Evolutionary conservation across 2,329 filamentous ascomycete species (phyloP).

Genomic region (Botrytis aclada): DNA sequence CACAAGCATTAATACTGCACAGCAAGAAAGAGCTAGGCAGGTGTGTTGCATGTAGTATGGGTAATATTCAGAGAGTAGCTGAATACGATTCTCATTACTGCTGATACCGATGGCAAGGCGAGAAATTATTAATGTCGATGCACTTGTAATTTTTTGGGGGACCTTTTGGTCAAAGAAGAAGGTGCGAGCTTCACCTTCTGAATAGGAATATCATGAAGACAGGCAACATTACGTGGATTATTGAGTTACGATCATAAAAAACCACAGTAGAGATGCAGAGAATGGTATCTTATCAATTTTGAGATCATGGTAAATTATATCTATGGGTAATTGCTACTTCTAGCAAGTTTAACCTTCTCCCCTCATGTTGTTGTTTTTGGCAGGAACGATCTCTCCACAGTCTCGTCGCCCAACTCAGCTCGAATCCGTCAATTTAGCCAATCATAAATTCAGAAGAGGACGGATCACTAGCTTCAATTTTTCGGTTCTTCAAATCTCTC

Average conservation of each 20-base stretch:
- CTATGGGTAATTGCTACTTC: not conserved
- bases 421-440: not conserved
- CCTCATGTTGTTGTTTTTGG: not conserved
- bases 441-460: not conserved
- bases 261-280: not conserved
- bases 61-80: not conserved
- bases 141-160: not conserved
- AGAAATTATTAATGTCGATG: not conserved
- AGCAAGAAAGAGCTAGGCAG: not conserved
- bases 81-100: too few relatives aligned
- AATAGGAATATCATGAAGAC: not conserved
- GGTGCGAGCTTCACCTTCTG: not conserved
- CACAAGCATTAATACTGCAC: not conserved
- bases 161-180: not conserved
- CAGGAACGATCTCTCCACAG: not conserved
- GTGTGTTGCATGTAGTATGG: not conserved
- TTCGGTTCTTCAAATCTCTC: not conserved
- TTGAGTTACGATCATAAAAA: not conserved
- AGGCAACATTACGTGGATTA: not conserved
- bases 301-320: not conserved
- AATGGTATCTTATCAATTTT: not conserved
- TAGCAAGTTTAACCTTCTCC: not conserved
- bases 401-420: not conserved
- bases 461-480: not conserved
- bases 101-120: not conserved